Evolutionary conservation across 2,329 filamentous ascomycete species (phyloP).

Genomic region (Fusarium burgessii): DNA sequence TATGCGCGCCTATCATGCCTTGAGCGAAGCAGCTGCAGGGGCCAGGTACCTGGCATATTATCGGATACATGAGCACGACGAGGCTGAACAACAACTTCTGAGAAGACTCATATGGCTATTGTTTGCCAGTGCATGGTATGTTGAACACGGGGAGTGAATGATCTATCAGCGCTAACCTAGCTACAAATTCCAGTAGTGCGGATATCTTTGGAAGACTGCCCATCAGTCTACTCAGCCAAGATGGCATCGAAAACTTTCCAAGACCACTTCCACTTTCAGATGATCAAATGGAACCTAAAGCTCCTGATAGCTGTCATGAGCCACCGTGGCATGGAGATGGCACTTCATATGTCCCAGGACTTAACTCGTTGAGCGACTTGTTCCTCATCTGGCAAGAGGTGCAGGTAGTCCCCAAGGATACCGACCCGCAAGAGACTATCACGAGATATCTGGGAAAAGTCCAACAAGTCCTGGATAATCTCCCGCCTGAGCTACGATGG

Average conservation of each 20-base stretch:
- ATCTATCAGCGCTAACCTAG: background rate
- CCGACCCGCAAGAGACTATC: slow-evolving; percentile 21
- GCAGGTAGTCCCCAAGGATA: slow-evolving; percentile 29
- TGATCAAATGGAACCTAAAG: slow-evolving; percentile 46
- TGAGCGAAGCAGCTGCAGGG: slow-evolving; percentile 48
- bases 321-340: slow-evolving; percentile 50
- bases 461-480: slow-evolving; percentile 48
- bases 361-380: slow-evolving; percentile 50
- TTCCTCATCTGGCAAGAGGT: slow-evolving; percentile 52
- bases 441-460: slow-evolving; percentile 35
- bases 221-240: slow-evolving; percentile 44
- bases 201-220: slow-evolving; percentile 48
- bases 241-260: slow-evolving; percentile 37
- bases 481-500: slow-evolving; percentile 53
- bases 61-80: slow-evolving; percentile 34
- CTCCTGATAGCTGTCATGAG: background rate
- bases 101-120: slow-evolving; percentile 53
- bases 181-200: slow-evolving; percentile 37
- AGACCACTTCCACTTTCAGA: slow-evolving; percentile 47
- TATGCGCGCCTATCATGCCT: slow-evolving; percentile 38
- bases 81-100: slow-evolving; percentile 48
- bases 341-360: slow-evolving; percentile 50
- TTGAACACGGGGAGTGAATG: background rate
- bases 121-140: slow-evolving; percentile 48
- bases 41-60: slow-evolving; percentile 49